Evolutionary conservation across 495 filamentous ascomycete species (phyloP), one percentile per base, ranked within the genome.

Genomic region (Penicillium cosmopolitanum): DNA sequence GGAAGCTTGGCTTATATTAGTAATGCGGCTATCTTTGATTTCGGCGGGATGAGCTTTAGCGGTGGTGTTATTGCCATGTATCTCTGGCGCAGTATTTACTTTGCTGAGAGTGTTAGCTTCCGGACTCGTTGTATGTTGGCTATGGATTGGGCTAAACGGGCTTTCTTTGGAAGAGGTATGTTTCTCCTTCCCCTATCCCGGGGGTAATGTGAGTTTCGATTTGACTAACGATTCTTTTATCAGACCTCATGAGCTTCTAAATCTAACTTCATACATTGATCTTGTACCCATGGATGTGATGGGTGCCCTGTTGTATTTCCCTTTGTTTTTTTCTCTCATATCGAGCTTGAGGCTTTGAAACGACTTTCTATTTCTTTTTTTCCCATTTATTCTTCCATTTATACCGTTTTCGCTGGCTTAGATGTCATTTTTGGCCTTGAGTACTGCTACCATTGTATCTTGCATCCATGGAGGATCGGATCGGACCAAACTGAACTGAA

Each of bases 61-160:
- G 96, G 96, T 25, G 96, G 96, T 2, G 70, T 99, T 56, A 79
- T 97, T 80, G 95, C 92, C 11, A 93, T 98, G 65, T 99, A 99
- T 74, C 84, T 96, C 53, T 99, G 96, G 96, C 79, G 93, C 46
- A 94, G 92, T 64, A 88, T 97, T 34, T 99, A 99, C 76, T 98
- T 99, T 75, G 93, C 96, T 18, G 91, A 99, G 82, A 96, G 93
- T 74, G 96, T 99, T 43, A 96, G 92, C 70, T 82, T 97, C 50
- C 78, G 96, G 68, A 99, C 96, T 44, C 82, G 95, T 55, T 81
- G 92, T 63, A 73, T 99, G 73, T 76, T 99, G 79, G 93, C 92
- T 0, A 98, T 99, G 96, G 96, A 99, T 76, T 99, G 96, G 96
- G 86, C 82, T 10, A 99, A 98, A 85, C 83, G 96, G 73, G 89